These are phyloP conservation scores for Colletotrichum sp. DNA, from an alignment of 2,329 filamentous ascomycete species.

Conservation along the genomic window DNA sequence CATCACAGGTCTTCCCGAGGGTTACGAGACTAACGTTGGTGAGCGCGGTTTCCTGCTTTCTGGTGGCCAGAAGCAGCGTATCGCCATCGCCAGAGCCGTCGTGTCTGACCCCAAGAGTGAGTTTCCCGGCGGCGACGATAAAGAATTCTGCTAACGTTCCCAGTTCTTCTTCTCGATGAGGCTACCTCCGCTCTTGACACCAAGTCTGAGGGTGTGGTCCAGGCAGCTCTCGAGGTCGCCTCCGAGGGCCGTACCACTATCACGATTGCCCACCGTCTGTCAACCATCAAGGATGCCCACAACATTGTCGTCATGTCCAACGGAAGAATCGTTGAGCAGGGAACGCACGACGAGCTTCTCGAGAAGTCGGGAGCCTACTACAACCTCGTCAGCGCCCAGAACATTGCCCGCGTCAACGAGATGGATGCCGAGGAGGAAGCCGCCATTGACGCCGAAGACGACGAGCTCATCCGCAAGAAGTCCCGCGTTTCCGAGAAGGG, in stretches of 20 bases:
- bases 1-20: conserved; percentile 79
- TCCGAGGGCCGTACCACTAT: conserved; percentile 90
- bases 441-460: conserved; percentile 52
- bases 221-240: conserved; percentile 88
- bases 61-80: conserved; percentile 95
- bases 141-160: conserved; percentile 21
- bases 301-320: conserved; percentile 94
- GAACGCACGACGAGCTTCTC: conserved; percentile 82
- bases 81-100: conserved; percentile 90
- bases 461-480: conserved; percentile 54
- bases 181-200: conserved; percentile 94
- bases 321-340: conserved; percentile 90
- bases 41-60: conserved; percentile 92
- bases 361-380: conserved; percentile 76
- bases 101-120: conserved; percentile 85
- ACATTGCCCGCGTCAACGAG: conserved; percentile 70
- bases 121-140: conserved; percentile 19
- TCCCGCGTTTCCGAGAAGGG: conserved; percentile 44
- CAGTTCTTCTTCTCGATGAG: conserved; percentile 87
- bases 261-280: conserved; percentile 92
- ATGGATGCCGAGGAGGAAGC: conserved; percentile 56
- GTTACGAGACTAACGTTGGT: conserved; percentile 94
- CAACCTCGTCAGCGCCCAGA: conserved; percentile 87
- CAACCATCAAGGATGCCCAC: conserved; percentile 91
- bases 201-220: conserved; percentile 92